These are phyloP conservation scores for Fusarium sp. DNA, from an alignment of 2,329 filamentous ascomycete genomes.

Conservation along the genomic window DNA sequence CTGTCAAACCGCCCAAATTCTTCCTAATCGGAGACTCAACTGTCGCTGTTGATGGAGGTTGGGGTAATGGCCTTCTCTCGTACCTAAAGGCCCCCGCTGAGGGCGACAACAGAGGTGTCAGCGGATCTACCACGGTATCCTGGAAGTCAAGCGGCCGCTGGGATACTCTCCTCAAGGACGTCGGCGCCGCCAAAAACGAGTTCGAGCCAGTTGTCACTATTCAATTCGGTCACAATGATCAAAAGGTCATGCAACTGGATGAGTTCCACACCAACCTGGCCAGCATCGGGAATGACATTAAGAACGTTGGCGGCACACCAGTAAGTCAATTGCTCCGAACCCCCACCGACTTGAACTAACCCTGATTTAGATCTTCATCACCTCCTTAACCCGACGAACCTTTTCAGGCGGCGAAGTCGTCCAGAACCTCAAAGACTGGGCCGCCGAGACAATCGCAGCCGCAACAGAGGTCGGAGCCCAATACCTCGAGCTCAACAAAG, in stretches of 20 bases:
- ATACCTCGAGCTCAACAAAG: slow-evolving; percentile 5
- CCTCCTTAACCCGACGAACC: neutral
- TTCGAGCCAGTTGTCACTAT: slow-evolving; percentile 8
- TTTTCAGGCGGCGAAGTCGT: neutral
- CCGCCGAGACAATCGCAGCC: neutral
- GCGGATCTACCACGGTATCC: slow-evolving; percentile 4
- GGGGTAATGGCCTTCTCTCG: neutral
- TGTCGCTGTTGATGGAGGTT: neutral
- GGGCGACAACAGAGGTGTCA: slow-evolving; percentile 1
- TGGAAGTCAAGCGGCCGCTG: slow-evolving; percentile 18
- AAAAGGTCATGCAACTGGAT: neutral
- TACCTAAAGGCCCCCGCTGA: neutral
- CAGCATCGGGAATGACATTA: slow-evolving; percentile 6
- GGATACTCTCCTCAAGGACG: neutral
- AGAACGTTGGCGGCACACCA: neutral
- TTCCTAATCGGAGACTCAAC: slow-evolving; percentile 15
- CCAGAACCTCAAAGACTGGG: slow-evolving; percentile 17
- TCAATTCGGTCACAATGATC: slow-evolving; percentile 16
- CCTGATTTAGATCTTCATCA: slow-evolving; percentile 17
- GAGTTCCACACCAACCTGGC: neutral
- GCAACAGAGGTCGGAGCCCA: neutral
- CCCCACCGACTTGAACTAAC: no score
- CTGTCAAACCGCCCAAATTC: neutral
- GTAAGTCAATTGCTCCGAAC: no score
- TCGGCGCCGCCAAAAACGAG: neutral